Conservation (phyloP, 2,329 filamentous ascomycete species). For the Cercospora berteroae region DNA sequence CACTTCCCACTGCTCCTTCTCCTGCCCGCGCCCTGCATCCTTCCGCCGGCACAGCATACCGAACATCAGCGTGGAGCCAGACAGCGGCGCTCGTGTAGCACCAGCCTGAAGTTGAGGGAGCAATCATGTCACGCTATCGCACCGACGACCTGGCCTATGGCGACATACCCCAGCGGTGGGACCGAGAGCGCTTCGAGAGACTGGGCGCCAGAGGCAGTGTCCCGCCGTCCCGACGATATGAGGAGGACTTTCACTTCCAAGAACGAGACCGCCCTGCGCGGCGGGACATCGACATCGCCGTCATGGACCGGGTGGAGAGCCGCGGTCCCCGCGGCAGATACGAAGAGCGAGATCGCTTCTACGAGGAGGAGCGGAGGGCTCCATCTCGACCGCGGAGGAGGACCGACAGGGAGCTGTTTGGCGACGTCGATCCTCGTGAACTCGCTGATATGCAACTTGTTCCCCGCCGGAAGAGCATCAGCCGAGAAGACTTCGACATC, state of each 20-base stretch:
- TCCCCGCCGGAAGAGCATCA: slow-evolving; percentile 54
- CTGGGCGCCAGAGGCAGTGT: slow-evolving; percentile 38
- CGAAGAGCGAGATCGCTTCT: slow-evolving; percentile 55
- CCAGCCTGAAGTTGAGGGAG: background rate
- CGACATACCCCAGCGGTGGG: slow-evolving; percentile 51
- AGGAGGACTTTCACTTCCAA: slow-evolving; percentile 46
- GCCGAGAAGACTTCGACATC: slow-evolving; percentile 53
- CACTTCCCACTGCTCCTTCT: background rate
- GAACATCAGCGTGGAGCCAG: background rate
- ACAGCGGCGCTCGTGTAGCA: background rate
- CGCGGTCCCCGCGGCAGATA: slow-evolving; percentile 40
- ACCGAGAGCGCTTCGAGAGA: slow-evolving; percentile 52
- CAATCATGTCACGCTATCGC: slow-evolving; percentile 30
- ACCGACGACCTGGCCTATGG: slow-evolving; percentile 45
- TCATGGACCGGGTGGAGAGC: slow-evolving; percentile 42
- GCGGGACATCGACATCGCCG: slow-evolving; percentile 44
- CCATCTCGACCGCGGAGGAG: slow-evolving; percentile 34
- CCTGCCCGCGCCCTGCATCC: background rate
- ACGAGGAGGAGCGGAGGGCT: slow-evolving; percentile 51
- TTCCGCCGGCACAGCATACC: background rate
- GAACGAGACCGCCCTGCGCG: slow-evolving; percentile 41
- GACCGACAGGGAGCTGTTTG: slow-evolving; percentile 47
- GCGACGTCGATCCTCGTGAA: slow-evolving; percentile 48
- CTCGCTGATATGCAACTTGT: slow-evolving; percentile 53
- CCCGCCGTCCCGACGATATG: slow-evolving; percentile 32